Percentiles rank a stretch among this genome's conserved stretches.
These are phyloP conservation scores for Microbotryum silenes-acaulis DNA, from an alignment of 1,284 basidiomycete genomes.

Conservation along the genomic window DNA sequence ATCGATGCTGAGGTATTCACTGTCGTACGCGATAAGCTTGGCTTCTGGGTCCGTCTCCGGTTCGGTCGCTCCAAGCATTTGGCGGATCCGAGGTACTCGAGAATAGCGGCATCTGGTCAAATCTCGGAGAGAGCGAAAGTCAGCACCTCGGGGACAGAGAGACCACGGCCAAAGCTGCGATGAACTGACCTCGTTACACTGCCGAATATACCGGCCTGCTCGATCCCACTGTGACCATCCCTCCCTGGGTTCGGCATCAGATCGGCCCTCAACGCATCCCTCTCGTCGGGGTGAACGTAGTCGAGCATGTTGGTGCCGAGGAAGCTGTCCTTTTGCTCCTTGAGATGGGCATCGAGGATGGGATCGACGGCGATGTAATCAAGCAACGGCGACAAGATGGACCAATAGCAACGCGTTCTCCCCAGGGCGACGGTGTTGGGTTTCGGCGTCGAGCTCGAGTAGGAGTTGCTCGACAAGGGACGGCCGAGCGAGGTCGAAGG, in stretches of 20 bases:
- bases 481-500: too few relatives aligned
- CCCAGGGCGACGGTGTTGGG: slow-evolving; percentile 8
- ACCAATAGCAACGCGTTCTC: slow-evolving; percentile 29
- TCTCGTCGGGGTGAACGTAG: slow-evolving; percentile 86
- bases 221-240: slow-evolving; percentile 66
- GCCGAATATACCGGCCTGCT: slow-evolving; percentile 74
- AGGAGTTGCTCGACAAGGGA: too few relatives aligned
- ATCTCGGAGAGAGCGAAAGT: too few relatives aligned
- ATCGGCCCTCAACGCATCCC: slow-evolving; percentile 44
- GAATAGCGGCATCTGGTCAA: slow-evolving; percentile 46
- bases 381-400: slow-evolving; percentile 42
- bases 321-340: slow-evolving; percentile 58
- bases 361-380: slow-evolving; percentile 85
- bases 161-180: neutral
- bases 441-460: too few relatives aligned
- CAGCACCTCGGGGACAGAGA: neutral
- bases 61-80: slow-evolving; percentile 42
- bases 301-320: slow-evolving; percentile 68
- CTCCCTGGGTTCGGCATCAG: slow-evolving; percentile 12
- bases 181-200: slow-evolving; percentile 72
- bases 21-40: slow-evolving; percentile 15
- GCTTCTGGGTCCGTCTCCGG: slow-evolving; percentile 37
- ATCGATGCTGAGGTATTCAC: slow-evolving; percentile 75
- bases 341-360: slow-evolving; percentile 66
- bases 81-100: slow-evolving; percentile 44